Evolutionary conservation across 2,329 filamentous ascomycete genomes (phyloP), one percentile per base, ranked within the genome.

Genomic region (Alternaria brassicae): DNA sequence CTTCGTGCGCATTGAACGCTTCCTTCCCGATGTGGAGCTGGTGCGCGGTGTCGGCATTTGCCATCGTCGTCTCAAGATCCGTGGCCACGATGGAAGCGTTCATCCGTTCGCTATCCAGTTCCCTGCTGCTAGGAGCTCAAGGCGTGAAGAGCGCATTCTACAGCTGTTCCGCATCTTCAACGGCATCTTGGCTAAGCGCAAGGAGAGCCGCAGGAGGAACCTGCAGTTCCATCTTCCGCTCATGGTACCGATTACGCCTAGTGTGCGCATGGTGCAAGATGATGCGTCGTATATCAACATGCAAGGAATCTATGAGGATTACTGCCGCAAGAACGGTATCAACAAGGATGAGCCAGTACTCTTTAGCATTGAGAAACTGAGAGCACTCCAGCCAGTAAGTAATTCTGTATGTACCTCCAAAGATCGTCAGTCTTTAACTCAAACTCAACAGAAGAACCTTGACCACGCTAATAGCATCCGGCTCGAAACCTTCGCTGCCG

Each of bases 81-180:
- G 96, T 65, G 96, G 95, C 15, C 94, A 98, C 74, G 96, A 99
- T 79, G 95, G 96, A 67, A 98, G 93, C 74, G 83, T 97, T n/a
- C 95, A 99, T 82, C 87, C 92, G 7, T 99, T 97, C 80, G 93
- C 93, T 3, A 92, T 99, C 34, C 96, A 99, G 75, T 94, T 98
- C 76, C 96, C 95, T 4, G 93, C 95, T 2, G 92, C 93, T 3
- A 85, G 95, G 56, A 93, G 96, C 77, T 97, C 93, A 72, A 88
- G 95, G 60, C 88, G 96, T 54, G 96, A 99, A 77, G 96, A 99
- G 80, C 87, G 95, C 27, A 97, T 98, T 56, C 79, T 97, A 65
- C 95, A 99, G 78, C 85, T 99, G 12, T 99, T 99, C 89, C 87
- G 96, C 42, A 96, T 97, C 70, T 93, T 99, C 80, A 99, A 99